Percentiles rank a stretch among this genome's conserved stretches.
Conservation (phyloP, 768 basidiomycete genomes). For the Kwoniella shandongensis region DNA sequence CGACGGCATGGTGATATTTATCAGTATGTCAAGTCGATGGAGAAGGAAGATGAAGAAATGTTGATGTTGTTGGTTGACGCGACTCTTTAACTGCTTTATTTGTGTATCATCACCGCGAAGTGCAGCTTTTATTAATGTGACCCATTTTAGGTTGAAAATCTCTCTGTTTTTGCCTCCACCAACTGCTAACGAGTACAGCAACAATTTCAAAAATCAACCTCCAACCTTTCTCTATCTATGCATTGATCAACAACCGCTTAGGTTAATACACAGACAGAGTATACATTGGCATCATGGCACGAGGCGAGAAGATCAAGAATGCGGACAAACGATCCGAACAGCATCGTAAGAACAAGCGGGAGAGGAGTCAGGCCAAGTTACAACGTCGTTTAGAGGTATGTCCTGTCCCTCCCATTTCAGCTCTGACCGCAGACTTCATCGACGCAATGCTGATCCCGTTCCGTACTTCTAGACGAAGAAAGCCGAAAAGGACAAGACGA, state of each 20-base stretch:
- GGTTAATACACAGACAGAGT: too few relatives aligned
- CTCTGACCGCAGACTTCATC: background rate
- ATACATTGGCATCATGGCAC: conserved; percentile 42
- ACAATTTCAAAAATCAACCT: background rate
- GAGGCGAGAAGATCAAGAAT: conserved; percentile 66
- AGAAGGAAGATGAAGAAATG: background rate
- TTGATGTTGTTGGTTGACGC: conserved; percentile 19
- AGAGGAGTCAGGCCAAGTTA: conserved; percentile 76
- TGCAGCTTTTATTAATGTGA: too few relatives aligned
- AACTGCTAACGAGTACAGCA: background rate
- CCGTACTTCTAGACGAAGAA: conserved; percentile 32
- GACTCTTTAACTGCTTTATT: conserved; percentile 13
- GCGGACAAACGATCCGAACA: conserved; percentile 83
- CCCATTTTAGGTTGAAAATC: too few relatives aligned
- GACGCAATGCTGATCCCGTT: background rate
- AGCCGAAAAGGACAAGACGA: conserved; percentile 35
- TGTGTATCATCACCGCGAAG: too few relatives aligned
- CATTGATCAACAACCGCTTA: background rate
- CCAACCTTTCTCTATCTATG: background rate
- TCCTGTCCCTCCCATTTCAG: conserved; percentile 47
- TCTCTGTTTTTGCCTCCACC: background rate
- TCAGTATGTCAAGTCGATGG: background rate
- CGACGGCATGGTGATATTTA: conserved; percentile 15
- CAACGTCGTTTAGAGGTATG: conserved; percentile 72
- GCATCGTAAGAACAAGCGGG: conserved; percentile 68